Base-by-base conservation (phyloP, 129 eudicot genomes). In the Artemisia annua region DNA sequence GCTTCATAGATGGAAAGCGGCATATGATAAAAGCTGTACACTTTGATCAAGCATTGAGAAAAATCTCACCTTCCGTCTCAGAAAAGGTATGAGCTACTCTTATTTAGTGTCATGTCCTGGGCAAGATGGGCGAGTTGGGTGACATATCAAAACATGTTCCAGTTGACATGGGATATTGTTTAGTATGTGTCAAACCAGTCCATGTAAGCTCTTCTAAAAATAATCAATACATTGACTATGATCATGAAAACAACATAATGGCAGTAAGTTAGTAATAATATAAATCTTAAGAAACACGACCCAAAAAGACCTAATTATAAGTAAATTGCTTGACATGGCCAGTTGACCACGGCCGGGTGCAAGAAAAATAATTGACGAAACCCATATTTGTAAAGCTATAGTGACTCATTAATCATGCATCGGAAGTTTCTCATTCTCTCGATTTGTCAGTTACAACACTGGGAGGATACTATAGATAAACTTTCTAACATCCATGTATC, bases 11-110 rank as follows among this genome's bases (percentile, higher is more conserved):
- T 71, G 76, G 79, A 48, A 26, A 55, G 30, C 79, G 70, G 52
- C 74, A 57, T 70, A 87, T 89, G 5, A 84, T 94, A 61, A 94
- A 85, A 83, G 81, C 75, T 2, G 24, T 3, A 51, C 98, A 93
- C 84, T 89, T 93, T 78, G 78, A 76, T 79, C 79, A 20, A 68
- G 98, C 97, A 10, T 76, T 89, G 75, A 50, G 73, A 55, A 89
- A 82, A 81, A 73, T 86, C 49, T 53, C 89, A 2, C 98, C 96
- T 35, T 94, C 98, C 7, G 97, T 94, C 20, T 94, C 98, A 11
- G 84, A 81, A 13, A 76, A 83, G 96, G 98, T 93, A 80, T 17
- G 30, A 17, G 50, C 48, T 66, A 12, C 12, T 28, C 11, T 30
- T 51, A 30, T 20, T 15, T 10, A 6, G 10, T 64, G 48, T 48